Evolutionary conservation across 768 basidiomycete species (phyloP), one percentile per base, ranked within the genome.

Genomic region (Calocera viscosa): DNA sequence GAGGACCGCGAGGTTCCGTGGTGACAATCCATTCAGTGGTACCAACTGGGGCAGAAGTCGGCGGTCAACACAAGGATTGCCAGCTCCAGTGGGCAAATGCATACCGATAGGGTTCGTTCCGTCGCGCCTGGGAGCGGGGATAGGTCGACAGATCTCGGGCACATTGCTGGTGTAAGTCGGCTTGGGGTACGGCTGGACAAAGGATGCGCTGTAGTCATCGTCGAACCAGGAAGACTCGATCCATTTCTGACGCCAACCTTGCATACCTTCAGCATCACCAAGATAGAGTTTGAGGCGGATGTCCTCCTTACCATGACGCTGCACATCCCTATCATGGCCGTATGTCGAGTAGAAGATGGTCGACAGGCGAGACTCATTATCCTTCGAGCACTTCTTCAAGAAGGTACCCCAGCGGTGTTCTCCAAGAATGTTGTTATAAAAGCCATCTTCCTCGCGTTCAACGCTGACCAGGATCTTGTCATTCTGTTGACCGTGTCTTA

Each of bases 381-480:
- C 53, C 53, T 32, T 60, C 30, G 26, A 10, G 30, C 53, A 60
- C 5, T 60, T 60, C 30, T 32, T 60, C 5, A 60, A 19, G 30
- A 60, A 60, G 5, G 26, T 32, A 19, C 53, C 53, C 53, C 53
- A 60, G 30, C 53, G 53, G 26, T 60, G 53, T 22, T 60, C 53
- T 26, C 53, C 53, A 5, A 60, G 53, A 22, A 60, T 60, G 19
- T 32, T 14, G 30, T 60, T 60, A 26, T 60, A 60, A 26, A 60
- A 60, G 24, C 53, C 53, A 19, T 60, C 53, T 19, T 60, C 30
- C 30, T 60, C 53, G 11, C 53, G 11, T 32, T 12, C 53, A 19
- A 60, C 53, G 53, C 53, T 60, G 53, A 60, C 53, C 30, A 60
- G 53, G 30, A 60, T 60, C 53, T 28, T 60, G 19, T 60, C 53